Evolutionary conservation across 371 early-diverging fungal species (phyloP).

Genomic region (Mortierella sp.): DNA sequence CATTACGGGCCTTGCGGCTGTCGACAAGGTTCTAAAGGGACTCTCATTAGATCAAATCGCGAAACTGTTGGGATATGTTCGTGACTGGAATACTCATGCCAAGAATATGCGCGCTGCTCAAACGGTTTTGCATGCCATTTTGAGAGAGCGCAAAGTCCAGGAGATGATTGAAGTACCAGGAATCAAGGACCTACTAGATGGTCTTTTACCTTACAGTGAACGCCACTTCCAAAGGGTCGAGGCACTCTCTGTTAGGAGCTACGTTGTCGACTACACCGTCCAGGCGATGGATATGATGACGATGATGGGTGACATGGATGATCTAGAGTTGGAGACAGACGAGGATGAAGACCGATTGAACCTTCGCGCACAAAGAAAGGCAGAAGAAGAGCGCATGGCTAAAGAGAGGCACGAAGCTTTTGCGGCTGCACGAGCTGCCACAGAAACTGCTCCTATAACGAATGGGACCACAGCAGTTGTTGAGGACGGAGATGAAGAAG

Average conservation of each 20-base stretch:
- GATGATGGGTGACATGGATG: conserved; percentile 47
- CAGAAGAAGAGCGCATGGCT: conserved; percentile 35
- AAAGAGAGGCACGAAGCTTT: conserved; percentile 45
- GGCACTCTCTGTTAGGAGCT: conserved; percentile 86
- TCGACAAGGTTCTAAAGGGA: conserved; percentile 75
- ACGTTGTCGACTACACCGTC: conserved; percentile 89
- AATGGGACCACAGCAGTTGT: conserved; percentile 9
- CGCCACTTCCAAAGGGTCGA: conserved; percentile 91
- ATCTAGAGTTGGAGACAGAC: conserved; percentile 23
- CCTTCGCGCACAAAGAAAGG: conserved; percentile 35
- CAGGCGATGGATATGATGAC: conserved; percentile 73
- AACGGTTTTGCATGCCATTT: conserved; percentile 81
- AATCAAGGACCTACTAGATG: conserved; percentile 85
- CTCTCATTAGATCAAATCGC: conserved; percentile 74
- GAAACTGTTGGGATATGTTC: conserved; percentile 84
- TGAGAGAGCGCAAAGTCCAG: conserved; percentile 73
- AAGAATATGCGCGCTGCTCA: conserved; percentile 87
- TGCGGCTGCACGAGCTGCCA: conserved; percentile 31
- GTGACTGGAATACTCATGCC: conserved; percentile 96
- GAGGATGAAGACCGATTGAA: conserved; percentile 16
- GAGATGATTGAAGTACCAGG: conserved; percentile 78
- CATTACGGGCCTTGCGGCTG: conserved; percentile 71
- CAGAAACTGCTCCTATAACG: conserved; percentile 10
- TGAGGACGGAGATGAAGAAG: conserved; percentile 17
- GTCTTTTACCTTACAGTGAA: conserved; percentile 91